phyloP scores from a whole-genome alignment of 495 filamentous ascomycete genomes.

The Podospora pseudoanserina region DNA sequence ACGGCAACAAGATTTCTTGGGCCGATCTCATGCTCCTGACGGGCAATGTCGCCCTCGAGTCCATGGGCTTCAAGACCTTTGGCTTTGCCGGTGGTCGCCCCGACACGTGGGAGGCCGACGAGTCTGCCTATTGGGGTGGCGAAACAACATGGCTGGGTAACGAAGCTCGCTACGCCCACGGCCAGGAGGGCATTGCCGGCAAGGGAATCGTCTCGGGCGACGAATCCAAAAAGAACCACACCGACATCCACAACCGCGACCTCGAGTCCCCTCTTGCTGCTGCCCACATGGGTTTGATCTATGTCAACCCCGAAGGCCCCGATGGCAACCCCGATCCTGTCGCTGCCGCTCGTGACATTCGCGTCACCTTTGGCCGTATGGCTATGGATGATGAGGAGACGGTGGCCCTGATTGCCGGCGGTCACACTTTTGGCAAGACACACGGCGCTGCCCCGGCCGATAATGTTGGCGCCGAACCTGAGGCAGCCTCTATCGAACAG shows the following conservation, averaged over 20 bases:
- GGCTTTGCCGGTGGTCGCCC: slow-evolving; percentile 66
- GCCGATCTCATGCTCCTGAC: slow-evolving; percentile 65
- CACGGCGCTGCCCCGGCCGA: slow-evolving; percentile 61
- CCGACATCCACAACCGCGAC: slow-evolving; percentile 56
- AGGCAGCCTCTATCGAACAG: slow-evolving; percentile 55
- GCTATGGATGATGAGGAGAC: slow-evolving; percentile 78
- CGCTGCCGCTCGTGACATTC: slow-evolving; percentile 65
- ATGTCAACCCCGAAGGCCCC: slow-evolving; percentile 74
- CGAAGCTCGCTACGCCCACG: slow-evolving; percentile 57
- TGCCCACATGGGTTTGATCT: slow-evolving; percentile 70
- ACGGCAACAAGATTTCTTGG: slow-evolving; percentile 76
- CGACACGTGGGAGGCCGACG: slow-evolving; percentile 68
- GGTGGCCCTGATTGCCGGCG: slow-evolving; percentile 69
- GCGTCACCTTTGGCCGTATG: slow-evolving; percentile 68
- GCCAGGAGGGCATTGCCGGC: slow-evolving; percentile 40
- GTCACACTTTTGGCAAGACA: slow-evolving; percentile 72
- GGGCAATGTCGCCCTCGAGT: slow-evolving; percentile 71
- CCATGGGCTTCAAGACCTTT: slow-evolving; percentile 69
- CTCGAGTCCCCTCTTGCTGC: slow-evolving; percentile 62
- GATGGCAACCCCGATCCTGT: slow-evolving; percentile 64
- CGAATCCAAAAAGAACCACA: slow-evolving; percentile 44
- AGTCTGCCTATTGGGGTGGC: slow-evolving; percentile 70
- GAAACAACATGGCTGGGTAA: slow-evolving; percentile 70
- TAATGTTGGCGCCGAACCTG: slow-evolving; percentile 61
- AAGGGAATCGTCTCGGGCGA: slow-evolving; percentile 47